A percentile compares a stretch with the other conserved stretches of the same genome.
Conservation (phyloP, 164 flowering plant species). For the Amborella trichopoda region DNA sequence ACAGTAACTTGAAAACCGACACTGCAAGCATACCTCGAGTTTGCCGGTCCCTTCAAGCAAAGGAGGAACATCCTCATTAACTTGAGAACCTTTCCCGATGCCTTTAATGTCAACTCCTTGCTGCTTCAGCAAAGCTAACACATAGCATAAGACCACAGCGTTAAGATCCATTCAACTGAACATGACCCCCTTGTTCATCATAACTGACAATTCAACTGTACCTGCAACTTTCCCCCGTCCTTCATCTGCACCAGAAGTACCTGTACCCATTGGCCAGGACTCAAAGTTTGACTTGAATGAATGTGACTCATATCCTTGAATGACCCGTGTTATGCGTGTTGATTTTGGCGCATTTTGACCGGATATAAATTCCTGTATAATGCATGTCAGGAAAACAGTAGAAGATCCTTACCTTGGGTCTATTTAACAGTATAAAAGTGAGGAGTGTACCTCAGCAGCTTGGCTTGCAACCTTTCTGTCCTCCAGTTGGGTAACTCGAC, state of each 20-base stretch:
- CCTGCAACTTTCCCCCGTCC: conserved; percentile 99
- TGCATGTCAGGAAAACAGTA: conserved; percentile 5
- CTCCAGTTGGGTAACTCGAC: conserved; percentile 92
- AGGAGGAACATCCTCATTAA: conserved; percentile 87
- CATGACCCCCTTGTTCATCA: too few species aligned
- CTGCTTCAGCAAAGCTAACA: conserved; percentile 92
- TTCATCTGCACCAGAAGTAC: conserved; percentile 71
- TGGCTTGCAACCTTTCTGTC: conserved; percentile 90
- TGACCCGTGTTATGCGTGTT: conserved; percentile 68
- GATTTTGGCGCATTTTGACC: conserved; percentile 82
- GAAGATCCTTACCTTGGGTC: neutral
- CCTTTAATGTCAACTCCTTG: conserved; percentile 91
- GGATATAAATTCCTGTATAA: conserved; percentile 58
- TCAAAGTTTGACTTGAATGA: conserved; percentile 90
- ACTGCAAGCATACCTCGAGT: conserved; percentile 58
- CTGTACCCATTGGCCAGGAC: conserved; percentile 87
- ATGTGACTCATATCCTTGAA: conserved; percentile 95
- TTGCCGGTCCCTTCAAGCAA: conserved; percentile 91
- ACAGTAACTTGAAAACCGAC: neutral
- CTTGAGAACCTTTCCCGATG: conserved; percentile 52
- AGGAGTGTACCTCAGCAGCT: conserved; percentile 66
- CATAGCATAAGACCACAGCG: too few species aligned
- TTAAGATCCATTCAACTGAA: neutral
- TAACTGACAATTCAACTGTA: conserved; percentile 10
- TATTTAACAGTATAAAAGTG: neutral